Percentiles rank a stretch among this genome's conserved stretches.
phyloP scores from a whole-genome alignment of 2,329 filamentous ascomycete genomes.

The Trichophaea hybrida region DNA sequence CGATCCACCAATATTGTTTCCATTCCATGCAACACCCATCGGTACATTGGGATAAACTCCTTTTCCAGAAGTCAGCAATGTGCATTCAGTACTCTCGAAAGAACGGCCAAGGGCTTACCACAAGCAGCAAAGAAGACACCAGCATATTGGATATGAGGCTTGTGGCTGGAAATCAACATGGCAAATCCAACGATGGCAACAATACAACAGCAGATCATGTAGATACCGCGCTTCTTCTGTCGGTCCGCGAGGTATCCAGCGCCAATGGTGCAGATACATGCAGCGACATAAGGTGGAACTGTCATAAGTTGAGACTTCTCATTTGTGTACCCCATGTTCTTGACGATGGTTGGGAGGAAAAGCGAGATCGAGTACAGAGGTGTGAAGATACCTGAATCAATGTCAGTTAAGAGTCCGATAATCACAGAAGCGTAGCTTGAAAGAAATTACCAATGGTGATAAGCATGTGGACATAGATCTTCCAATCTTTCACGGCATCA shows the following conservation, averaged over 20 bases:
- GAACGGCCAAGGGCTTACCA: slow-evolving; percentile 23
- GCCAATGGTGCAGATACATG: slow-evolving; percentile 41
- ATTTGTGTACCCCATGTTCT: slow-evolving; percentile 37
- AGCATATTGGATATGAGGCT: slow-evolving; percentile 36
- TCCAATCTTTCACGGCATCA: slow-evolving; percentile 48
- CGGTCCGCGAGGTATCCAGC: slow-evolving; percentile 38
- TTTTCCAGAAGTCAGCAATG: no score
- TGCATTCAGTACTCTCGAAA: no score
- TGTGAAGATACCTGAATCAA: slow-evolving; percentile 37
- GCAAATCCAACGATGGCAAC: slow-evolving; percentile 37
- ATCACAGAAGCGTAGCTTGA: neutral
- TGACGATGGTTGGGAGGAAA: slow-evolving; percentile 48
- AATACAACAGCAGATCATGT: slow-evolving; percentile 38
- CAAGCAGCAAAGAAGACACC: slow-evolving; percentile 33
- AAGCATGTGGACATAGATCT: slow-evolving; percentile 40
- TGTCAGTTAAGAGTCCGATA: neutral
- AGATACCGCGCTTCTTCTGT: slow-evolving; percentile 31
- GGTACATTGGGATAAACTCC: slow-evolving; percentile 27
- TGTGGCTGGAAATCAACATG: slow-evolving; percentile 31
- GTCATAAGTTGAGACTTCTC: slow-evolving; percentile 47
- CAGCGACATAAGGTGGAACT: slow-evolving; percentile 47
- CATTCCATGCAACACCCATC: slow-evolving; percentile 30
- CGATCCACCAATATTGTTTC: slow-evolving; percentile 31
- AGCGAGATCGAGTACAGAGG: slow-evolving; percentile 47
- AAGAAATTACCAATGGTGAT: slow-evolving; percentile 40